Base-by-base conservation (phyloP, 2,329 filamentous ascomycete species). In the Colletotrichum endophyticum region DNA sequence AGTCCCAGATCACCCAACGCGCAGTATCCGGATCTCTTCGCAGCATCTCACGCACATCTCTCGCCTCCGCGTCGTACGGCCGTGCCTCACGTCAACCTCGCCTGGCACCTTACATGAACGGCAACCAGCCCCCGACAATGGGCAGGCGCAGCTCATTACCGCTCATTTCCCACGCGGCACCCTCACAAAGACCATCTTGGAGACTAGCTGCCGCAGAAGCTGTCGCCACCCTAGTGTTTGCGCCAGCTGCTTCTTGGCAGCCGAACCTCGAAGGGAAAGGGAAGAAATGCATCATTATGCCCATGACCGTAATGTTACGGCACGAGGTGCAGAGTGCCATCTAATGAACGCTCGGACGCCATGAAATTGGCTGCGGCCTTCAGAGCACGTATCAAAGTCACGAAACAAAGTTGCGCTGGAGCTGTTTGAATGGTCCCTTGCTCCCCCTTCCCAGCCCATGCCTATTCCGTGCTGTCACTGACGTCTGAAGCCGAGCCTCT, bases 331-430 rank as follows among this genome's bases (percentile, higher is more conserved):
- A 76, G 59, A 71, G 36, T 71, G 71, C 61, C 71, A 70, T 77
- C 61, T 72, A 53, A 75, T 75, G 61, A 77, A 72, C 75, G 75
- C 75, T 77, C 66, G 66, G 75, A 75, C 75, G 27, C 72, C 22
- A 32, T 34, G 49, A 75, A 75, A 77, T 75, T 75, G 53, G 39
- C 53, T 72, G 66, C 61, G 25, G 57, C 74, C 66, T 61, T 30
- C 59, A 44, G 7, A 73, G 64, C 70, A 66, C 74, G 74, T 66
- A 69, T 76, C 70, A 70, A 56, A 53, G 66, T 69, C 53, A 25
- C 72, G 62, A 77, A 77, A 77, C 66, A 77, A 66, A 67, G 75
- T 75, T 77, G 62, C 72, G 72, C 71, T 77, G 72, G 72, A 66
- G 72, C 75, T 69, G 75, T 75, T 77, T 77, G 75, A 75, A 67